These are phyloP conservation scores for Circinella minor DNA, from an alignment of 371 early-diverging fungal genomes.

Conservation along the genomic window DNA sequence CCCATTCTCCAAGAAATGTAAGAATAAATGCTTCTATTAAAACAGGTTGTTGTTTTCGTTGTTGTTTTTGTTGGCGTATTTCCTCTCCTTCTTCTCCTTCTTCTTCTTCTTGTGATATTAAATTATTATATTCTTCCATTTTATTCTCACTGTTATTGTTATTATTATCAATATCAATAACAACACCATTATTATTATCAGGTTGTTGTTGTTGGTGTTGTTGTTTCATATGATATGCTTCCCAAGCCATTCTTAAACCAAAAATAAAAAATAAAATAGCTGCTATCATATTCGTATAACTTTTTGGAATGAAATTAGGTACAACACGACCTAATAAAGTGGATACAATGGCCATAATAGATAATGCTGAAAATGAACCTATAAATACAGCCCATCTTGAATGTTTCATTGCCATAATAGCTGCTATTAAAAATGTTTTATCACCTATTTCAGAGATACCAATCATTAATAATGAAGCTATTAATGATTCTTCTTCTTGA, in stretches of 20 bases:
- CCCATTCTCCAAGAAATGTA: slow-evolving; percentile 97
- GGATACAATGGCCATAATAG: slow-evolving; percentile 92
- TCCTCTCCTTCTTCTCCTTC: slow-evolving; percentile 18
- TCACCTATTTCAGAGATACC: slow-evolving; percentile 94
- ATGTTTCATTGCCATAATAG: slow-evolving; percentile 95
- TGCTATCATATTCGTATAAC: slow-evolving; percentile 82
- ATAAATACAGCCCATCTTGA: slow-evolving; percentile 84
- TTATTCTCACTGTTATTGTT: slow-evolving; percentile 55
- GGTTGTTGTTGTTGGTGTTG: slow-evolving; percentile 70
- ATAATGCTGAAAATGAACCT: slow-evolving; percentile 85
- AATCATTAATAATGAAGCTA: slow-evolving; percentile 77
- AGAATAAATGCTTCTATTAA: slow-evolving; percentile 93
- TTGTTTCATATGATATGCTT: slow-evolving; percentile 81
- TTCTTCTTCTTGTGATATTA: not conserved
- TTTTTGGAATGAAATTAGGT: slow-evolving; percentile 80
- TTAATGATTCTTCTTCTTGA: slow-evolving; percentile 37
- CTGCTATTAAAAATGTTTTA: slow-evolving; percentile 97
- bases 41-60: slow-evolving; percentile 55
- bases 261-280: slow-evolving; percentile 86
- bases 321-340: slow-evolving; percentile 88
- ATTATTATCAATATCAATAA: slow-evolving; percentile 20
- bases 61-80: not conserved
- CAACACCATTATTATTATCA: slow-evolving; percentile 84
- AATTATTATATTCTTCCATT: slow-evolving; percentile 59
- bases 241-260: slow-evolving; percentile 85